Percentiles rank a stretch among this genome's conserved stretches.
Evolutionary conservation across 2,329 filamentous ascomycete species (phyloP).

Genomic region (Bipolaris oryzae): DNA sequence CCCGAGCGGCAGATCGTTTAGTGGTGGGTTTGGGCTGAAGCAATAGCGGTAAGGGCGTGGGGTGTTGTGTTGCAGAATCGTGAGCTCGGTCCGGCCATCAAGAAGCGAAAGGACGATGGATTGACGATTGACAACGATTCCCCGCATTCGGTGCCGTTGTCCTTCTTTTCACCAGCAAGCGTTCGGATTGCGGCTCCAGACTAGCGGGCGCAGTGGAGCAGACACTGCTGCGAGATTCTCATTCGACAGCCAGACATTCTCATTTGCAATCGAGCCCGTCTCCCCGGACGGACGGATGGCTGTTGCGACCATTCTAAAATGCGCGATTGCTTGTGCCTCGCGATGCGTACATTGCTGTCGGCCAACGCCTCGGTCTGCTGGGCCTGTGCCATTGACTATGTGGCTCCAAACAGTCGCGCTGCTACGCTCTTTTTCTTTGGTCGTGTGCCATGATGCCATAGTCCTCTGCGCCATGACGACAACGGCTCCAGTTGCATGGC

Average conservation of each 20-base stretch:
- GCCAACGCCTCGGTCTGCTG: constrained; percentile 1
- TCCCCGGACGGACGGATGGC: constrained; percentile 36
- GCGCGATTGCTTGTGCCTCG: constrained; percentile 5
- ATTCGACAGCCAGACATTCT: constrained; percentile 29
- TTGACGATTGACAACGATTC: constrained; percentile 39
- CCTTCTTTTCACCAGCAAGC: constrained; percentile 39
- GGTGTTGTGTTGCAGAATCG: constrained; percentile 37
- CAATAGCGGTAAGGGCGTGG: constrained; percentile 29
- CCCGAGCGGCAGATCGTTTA: constrained; percentile 10
- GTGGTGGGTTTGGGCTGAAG: constrained; percentile 22
- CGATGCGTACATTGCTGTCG: constrained; percentile 13
- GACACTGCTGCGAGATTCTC: constrained; percentile 30
- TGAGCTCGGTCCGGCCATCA: constrained; percentile 40
- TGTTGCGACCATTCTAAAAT: constrained; percentile 5
- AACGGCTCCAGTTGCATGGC: constrained; percentile 17
- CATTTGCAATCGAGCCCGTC: constrained; percentile 31
- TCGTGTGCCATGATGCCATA: constrained; percentile 36
- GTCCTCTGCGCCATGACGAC: constrained; percentile 31
- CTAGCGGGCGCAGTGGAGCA: constrained; percentile 35
- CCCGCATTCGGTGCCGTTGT: constrained; percentile 44
- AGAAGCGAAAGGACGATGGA: constrained; percentile 38
- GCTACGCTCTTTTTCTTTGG: constrained; percentile 8
- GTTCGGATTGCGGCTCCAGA: constrained; percentile 33
- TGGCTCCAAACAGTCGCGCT: neutral
- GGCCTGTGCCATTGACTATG: constrained; percentile 6